Evolutionary conservation across 805 yeast genomes (phyloP).

Genomic region (Saccharomycopsis vini): DNA sequence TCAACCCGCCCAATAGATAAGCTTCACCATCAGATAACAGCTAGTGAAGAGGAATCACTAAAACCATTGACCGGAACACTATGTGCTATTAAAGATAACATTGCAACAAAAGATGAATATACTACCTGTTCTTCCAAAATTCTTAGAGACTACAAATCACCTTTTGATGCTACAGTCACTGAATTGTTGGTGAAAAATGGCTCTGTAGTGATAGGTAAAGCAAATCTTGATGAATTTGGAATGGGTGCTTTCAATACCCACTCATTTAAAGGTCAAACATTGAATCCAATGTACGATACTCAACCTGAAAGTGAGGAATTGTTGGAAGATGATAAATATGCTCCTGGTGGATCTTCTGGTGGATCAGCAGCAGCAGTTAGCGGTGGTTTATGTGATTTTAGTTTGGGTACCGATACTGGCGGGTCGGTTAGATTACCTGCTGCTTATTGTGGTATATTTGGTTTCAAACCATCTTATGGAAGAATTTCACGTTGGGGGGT

Average conservation of each 20-base stretch:
- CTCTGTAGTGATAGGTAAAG: slow-evolving; percentile 54
- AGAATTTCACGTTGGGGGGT: slow-evolving; percentile 89
- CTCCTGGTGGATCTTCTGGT: slow-evolving; percentile 91
- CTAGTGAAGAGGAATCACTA: neutral
- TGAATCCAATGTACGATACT: slow-evolving; percentile 40
- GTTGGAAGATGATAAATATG: slow-evolving; percentile 26
- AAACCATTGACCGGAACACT: slow-evolving; percentile 26
- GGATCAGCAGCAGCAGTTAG: slow-evolving; percentile 94
- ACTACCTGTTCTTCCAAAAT: slow-evolving; percentile 77
- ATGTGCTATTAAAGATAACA: slow-evolving; percentile 70
- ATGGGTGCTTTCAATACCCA: slow-evolving; percentile 78
- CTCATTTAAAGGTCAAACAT: slow-evolving; percentile 47
- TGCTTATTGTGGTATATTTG: slow-evolving; percentile 71
- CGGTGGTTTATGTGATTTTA: slow-evolving; percentile 55
- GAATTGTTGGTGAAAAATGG: slow-evolving; percentile 44
- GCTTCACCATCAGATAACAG: slow-evolving; percentile 1
- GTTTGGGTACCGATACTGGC: slow-evolving; percentile 95
- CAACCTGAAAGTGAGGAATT: neutral
- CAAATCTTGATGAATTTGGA: slow-evolving; percentile 94
- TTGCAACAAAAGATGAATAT: slow-evolving; percentile 52
- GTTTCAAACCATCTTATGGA: slow-evolving; percentile 93
- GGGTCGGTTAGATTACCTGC: slow-evolving; percentile 94
- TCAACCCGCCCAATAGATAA: slow-evolving; percentile 25
- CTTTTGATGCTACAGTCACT: slow-evolving; percentile 74
- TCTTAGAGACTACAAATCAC: slow-evolving; percentile 53